Base-by-base conservation (phyloP, 2,329 filamentous ascomycete genomes). In the Pyrenophora tritici-repentis region DNA sequence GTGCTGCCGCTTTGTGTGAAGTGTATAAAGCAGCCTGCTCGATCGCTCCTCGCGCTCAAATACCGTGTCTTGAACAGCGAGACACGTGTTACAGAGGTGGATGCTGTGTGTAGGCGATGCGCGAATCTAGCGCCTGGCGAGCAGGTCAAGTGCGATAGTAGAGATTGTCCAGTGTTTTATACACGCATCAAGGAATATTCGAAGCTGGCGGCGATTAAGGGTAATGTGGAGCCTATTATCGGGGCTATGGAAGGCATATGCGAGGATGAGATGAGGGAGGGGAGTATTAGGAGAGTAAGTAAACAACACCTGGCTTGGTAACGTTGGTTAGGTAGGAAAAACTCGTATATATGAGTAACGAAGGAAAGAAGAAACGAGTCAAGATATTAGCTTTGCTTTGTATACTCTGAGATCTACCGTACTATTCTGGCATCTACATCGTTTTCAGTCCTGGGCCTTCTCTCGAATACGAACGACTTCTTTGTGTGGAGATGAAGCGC, bases 101-200 rank as follows among this genome's bases (percentile, higher is more conserved):
- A 87, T 33, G 80, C 79, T 42, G 78, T 96, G 7, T 99, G 94
- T 73, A 85, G 88, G 53, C 89, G 84, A 63, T 99, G 94, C 72
- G 86, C 90, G 33, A 86, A 85, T 0, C 69, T 92, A 14, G 80
- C 87, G 3, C 87, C 86, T 58, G 77, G 84, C 2, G 93, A 97
- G 32, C 85, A 88, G 29, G 86, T 97, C n/a, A 80, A 75, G 34
- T 99, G 94, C 68, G 91, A 96, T 67, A 96, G 89, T 71, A 85
- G 89, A 70, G 93, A 96, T 74, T 99, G 94, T 68, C 89, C 92
- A 0, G 90, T 96, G 0, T 97, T 96, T 62, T 97, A 96, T 74
- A 86, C 86, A 26, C 76, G 90, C 12, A 81, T 84, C 45, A 88
- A 85, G 71, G 85, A 89, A 42, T 53, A 50, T n/a, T 57, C 65